These are phyloP conservation scores for Sphenostylis stenocarpa DNA, from an alignment of 306 rosid species.

Conservation along the genomic window DNA sequence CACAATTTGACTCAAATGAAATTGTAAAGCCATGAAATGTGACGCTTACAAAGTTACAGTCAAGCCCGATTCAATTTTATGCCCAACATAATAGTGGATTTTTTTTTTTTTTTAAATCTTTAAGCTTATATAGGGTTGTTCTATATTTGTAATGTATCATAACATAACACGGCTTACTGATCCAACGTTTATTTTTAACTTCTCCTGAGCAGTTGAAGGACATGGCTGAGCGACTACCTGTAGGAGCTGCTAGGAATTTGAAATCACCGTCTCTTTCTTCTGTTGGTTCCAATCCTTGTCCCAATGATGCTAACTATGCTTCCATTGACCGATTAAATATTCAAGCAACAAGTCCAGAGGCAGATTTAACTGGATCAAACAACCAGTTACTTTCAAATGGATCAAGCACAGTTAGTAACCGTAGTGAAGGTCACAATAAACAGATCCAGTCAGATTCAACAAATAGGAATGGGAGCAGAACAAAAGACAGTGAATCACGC, in stretches of 20 bases:
- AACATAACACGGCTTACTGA: constrained; percentile 23
- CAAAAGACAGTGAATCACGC: constrained; percentile 73
- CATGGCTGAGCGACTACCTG: constrained; percentile 97
- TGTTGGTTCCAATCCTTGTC: constrained; percentile 59
- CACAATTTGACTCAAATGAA: not conserved
- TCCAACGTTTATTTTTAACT: constrained; percentile 19
- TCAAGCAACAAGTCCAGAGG: constrained; percentile 64
- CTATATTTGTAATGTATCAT: constrained; percentile 21
- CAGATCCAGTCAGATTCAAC: constrained; percentile 64
- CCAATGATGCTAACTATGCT: constrained; percentile 58
- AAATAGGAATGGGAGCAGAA: constrained; percentile 76
- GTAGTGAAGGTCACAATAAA: constrained; percentile 63
- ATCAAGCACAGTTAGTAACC: constrained; percentile 56
- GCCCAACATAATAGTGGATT: constrained; percentile 1
- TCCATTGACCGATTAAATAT: constrained; percentile 60
- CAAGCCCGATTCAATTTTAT: constrained; percentile 12
- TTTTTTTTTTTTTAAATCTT: constrained; percentile 1
- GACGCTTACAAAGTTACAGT: not conserved
- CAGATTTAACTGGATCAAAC: constrained; percentile 68
- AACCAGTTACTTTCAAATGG: constrained; percentile 71
- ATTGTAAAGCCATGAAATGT: not conserved
- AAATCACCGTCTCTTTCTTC: constrained; percentile 83
- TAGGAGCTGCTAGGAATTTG: constrained; percentile 75
- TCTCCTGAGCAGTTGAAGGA: constrained; percentile 73
- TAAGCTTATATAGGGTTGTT: constrained; percentile 5